Base-by-base conservation (phyloP, 2,329 filamentous ascomycete genomes). In the Ustulina deusta region DNA sequence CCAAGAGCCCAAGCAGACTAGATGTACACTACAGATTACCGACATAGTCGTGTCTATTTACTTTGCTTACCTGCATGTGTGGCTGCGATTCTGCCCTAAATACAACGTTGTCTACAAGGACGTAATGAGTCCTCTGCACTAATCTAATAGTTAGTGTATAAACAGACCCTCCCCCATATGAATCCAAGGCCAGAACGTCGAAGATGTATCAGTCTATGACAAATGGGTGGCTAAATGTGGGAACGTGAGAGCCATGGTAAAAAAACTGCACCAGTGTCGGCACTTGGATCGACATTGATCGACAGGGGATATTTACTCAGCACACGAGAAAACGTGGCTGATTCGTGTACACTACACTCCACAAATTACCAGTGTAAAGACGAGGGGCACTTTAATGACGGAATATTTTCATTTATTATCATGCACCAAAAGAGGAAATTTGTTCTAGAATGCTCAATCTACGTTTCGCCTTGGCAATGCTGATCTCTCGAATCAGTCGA, bases 251-350 rank as follows among this genome's bases (percentile, higher is more conserved):
- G 40, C 36, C 20, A 10, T 29, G 42, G 25, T 61, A 42, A 56
- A 29, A 36, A 58, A 36, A 60, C 27, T 22, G 44, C 57, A 25
- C 57, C 44, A 61, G 56, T 58, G 38, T 68, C 57, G 65, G 65
- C n/a, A 68, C 44, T 65, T 56, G 51, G 65, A 65, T 68, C 61
- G 57, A 52, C 56, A 56, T 44, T 64, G 65, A 68, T 68, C 65
- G 44, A 58, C 61, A 68, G 61, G 61, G 51, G 56, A 51, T 22
- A 3, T 65, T 61, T 68, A 65, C 61, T 65, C 57, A 61, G 51
- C 61, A 54, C 4, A 55, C 9, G 22, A n/a, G 25, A 55, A 44
- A 60, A 13, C 49, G 49, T 44, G 51, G 42, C 49, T 13, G 49
- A 60, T 61, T 66, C 44, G 54, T 66, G 59, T 38, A 34, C 46